Percentiles rank a stretch among this genome's conserved stretches.
Conservation (phyloP, 306 rosid genomes). For the Mimosa bimucronata region DNA sequence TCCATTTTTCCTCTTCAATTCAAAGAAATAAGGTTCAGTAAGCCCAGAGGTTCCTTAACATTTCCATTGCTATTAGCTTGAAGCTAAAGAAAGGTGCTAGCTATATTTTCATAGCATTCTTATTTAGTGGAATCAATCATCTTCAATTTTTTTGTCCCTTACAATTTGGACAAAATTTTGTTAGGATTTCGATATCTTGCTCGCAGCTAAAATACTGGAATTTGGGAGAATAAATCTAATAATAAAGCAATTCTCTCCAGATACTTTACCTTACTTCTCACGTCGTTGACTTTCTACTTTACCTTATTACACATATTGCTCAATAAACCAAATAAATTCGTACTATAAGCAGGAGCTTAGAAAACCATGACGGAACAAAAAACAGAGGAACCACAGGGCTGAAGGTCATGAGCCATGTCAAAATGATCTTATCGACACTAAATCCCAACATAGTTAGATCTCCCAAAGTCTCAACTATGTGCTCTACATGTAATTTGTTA, state of each 20-base stretch:
- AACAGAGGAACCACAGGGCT: background rate
- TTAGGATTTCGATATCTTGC: no score
- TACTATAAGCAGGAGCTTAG: no score
- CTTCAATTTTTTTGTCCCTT: background rate
- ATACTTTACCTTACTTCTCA: background rate
- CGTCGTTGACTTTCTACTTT: no score
- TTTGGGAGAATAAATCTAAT: background rate
- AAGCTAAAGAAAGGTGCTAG: no score
- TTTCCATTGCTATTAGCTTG: background rate
- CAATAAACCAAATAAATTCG: no score
- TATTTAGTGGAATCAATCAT: background rate
- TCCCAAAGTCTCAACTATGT: background rate
- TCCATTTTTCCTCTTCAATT: background rate
- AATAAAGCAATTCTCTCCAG: background rate
- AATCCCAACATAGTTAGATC: background rate
- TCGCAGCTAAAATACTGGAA: no score
- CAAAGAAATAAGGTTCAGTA: background rate
- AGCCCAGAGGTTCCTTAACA: slow-evolving; percentile 4
- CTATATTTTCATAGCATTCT: slow-evolving; percentile 13
- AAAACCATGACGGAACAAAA: background rate
- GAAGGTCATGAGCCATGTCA: background rate
- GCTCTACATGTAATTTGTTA: background rate
- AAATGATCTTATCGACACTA: background rate
- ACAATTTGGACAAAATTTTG: background rate
- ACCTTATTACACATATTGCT: no score